Conservation (phyloP, 1,139 yeast species). For the Debaryomyces fabryi region DNA sequence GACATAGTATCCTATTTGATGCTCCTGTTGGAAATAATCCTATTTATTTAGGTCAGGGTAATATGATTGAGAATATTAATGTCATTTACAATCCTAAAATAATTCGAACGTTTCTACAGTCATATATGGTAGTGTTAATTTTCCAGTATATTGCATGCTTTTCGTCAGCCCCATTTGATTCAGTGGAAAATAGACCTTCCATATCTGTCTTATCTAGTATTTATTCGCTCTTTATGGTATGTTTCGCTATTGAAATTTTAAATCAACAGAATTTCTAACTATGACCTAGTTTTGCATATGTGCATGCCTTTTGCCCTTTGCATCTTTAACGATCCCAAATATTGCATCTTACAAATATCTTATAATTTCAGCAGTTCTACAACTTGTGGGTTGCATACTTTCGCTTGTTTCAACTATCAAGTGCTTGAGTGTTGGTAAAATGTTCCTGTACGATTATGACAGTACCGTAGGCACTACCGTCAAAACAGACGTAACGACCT, state of each 20-base stretch:
- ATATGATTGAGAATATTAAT: constrained; percentile 25
- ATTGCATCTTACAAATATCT: constrained; percentile 19
- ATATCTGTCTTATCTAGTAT: constrained; percentile 29
- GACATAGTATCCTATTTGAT: constrained; percentile 24
- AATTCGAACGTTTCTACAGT: constrained; percentile 24
- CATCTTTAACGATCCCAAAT: constrained; percentile 25
- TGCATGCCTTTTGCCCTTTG: constrained; percentile 25
- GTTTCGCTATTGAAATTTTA: constrained; percentile 15
- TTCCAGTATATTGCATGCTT: constrained; percentile 43
- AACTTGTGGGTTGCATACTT: constrained; percentile 25
- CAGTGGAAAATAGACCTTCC: constrained; percentile 43
- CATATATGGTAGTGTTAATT: constrained; percentile 35
- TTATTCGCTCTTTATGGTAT: constrained; percentile 33
- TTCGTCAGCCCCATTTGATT: constrained; percentile 46
- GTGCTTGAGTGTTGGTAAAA: constrained; percentile 23
- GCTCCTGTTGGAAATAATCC: constrained; percentile 23
- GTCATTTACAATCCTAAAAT: constrained; percentile 21
- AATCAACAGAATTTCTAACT: constrained; percentile 1
- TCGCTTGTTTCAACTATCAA: constrained; percentile 22
- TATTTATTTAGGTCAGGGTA: constrained; percentile 24
- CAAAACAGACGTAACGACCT: constrained; percentile 31
- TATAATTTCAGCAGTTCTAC: constrained; percentile 18
- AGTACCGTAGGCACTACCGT: constrained; percentile 12
- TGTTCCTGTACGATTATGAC: constrained; percentile 32
- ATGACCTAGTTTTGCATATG: constrained; percentile 27